phyloP scores from a whole-genome alignment of 2,329 filamentous ascomycete genomes.

The Bipolaris gigantea region DNA sequence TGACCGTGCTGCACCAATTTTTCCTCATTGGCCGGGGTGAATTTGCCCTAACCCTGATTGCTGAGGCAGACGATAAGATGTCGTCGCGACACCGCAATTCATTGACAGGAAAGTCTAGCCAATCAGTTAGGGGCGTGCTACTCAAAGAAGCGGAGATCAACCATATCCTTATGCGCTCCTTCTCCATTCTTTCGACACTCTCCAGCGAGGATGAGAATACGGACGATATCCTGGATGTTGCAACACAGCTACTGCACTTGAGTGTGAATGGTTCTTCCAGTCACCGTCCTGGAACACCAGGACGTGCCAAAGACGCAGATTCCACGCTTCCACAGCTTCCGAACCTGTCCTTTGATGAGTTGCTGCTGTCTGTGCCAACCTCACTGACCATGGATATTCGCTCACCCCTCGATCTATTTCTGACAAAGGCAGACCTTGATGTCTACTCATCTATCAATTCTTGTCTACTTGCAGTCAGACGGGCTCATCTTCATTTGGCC shows the following conservation, averaged over 20 bases:
- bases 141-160: conserved; percentile 87
- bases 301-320: conserved; percentile 40
- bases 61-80: conserved; percentile 80
- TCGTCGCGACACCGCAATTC: conserved; percentile 65
- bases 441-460: conserved; percentile 84
- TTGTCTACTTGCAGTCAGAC: conserved; percentile 82
- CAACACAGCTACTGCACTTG: conserved; percentile 74
- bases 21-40: conserved; percentile 86
- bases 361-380: conserved; percentile 78
- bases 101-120: conserved; percentile 47
- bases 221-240: conserved; percentile 78
- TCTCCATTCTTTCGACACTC: conserved; percentile 76
- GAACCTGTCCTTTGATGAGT: conserved; percentile 68
- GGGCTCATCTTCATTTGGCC: conserved; percentile 81
- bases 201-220: conserved; percentile 74
- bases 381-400: conserved; percentile 71
- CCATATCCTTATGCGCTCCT: conserved; percentile 74
- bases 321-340: conserved; percentile 43
- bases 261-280: conserved; percentile 56
- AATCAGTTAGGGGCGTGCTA: conserved; percentile 63
- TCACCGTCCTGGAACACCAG: conserved; percentile 46
- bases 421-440: conserved; percentile 73
- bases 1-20: conserved; percentile 80
- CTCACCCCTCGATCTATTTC: conserved; percentile 83
- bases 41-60: conserved; percentile 83